Evolutionary conservation across 192 early-diverging fungal species (phyloP).

Genomic region (Coemansia sp.): DNA sequence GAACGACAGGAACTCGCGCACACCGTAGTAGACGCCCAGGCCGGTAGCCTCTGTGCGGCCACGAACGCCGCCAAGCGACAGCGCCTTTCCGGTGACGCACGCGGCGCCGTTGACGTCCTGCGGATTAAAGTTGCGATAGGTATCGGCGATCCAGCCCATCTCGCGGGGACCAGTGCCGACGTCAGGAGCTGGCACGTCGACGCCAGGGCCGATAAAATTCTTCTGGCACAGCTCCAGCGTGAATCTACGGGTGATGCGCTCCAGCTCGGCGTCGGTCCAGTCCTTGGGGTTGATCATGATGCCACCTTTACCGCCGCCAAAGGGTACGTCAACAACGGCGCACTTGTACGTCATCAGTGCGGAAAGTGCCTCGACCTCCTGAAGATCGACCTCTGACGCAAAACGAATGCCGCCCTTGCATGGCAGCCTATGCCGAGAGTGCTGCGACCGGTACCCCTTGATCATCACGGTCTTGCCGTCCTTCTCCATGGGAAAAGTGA

Average conservation of each 20-base stretch:
- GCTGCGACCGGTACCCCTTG: slow-evolving; percentile 78
- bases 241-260: slow-evolving; percentile 80
- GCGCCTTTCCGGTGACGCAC: slow-evolving; percentile 82
- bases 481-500: slow-evolving; percentile 78
- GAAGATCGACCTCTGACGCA: slow-evolving; percentile 74
- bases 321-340: slow-evolving; percentile 84
- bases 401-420: slow-evolving; percentile 85
- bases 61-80: slow-evolving; percentile 77
- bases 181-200: slow-evolving; percentile 84
- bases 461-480: slow-evolving; percentile 71
- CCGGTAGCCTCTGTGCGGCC: slow-evolving; percentile 84
- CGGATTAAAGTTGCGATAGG: slow-evolving; percentile 81
- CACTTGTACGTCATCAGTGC: slow-evolving; percentile 87
- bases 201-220: slow-evolving; percentile 81
- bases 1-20: slow-evolving; percentile 77
- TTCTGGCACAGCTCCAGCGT: slow-evolving; percentile 84
- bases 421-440: slow-evolving; percentile 78
- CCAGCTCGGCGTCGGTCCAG: slow-evolving; percentile 71
- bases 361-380: slow-evolving; percentile 81
- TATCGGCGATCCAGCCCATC: slow-evolving; percentile 89
- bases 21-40: slow-evolving; percentile 78
- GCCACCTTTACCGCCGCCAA: slow-evolving; percentile 80
- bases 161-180: slow-evolving; percentile 78
- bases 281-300: slow-evolving; percentile 80
- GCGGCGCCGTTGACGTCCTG: slow-evolving; percentile 79